Base-by-base conservation (phyloP, 805 yeast genomes). In the Yarrowia bubula region DNA sequence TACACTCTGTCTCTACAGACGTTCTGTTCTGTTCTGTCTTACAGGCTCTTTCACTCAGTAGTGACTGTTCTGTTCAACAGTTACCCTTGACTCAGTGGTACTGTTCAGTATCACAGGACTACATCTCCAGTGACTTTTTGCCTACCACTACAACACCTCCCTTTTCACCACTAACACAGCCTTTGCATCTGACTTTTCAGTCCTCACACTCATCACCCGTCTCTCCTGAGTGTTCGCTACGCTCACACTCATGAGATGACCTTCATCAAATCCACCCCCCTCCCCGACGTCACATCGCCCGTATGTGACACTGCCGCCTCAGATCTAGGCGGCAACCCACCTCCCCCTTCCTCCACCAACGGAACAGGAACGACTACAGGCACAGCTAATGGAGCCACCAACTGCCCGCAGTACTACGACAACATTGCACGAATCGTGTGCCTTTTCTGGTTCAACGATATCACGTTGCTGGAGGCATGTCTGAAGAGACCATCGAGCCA, bases 361-460 rank as follows among this genome's bases (percentile, higher is more conserved):
- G 64, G 64, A 0, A 58, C 64, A 10, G 64, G 64, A 1, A 58
- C 64, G 28, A 58, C 64, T 9, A 58, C 64, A 1, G 64, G 64
- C 6, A 58, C 64, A 0, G 64, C 64, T 1, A 58, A 58, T 11
- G 61, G 61, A 41, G 43, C 64, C 28, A 18, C 64, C 14, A 58
- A 58, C 51, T 18, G 51, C 18, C 51, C 64, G 6, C 43, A 32
- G 8, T 70, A 70, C 53, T 67, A 57, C 66, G 61, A 60, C 64
- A 71, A 71, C 39, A 66, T 71, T 15, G 75, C 76, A 33, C 68
- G 67, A 55, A 66, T 74, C 28, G 70, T 73, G 39, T 74, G 76
- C 44, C 68, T 74, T 58, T 69, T 74, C 43, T 73, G 76, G 75
- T 72, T 73, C 69, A 70, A 71, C 48, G 71, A 67, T 48, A 65